Evolutionary conservation across 2,329 filamentous ascomycete genomes (phyloP).

Genomic region (Fusarium anthophilum): DNA sequence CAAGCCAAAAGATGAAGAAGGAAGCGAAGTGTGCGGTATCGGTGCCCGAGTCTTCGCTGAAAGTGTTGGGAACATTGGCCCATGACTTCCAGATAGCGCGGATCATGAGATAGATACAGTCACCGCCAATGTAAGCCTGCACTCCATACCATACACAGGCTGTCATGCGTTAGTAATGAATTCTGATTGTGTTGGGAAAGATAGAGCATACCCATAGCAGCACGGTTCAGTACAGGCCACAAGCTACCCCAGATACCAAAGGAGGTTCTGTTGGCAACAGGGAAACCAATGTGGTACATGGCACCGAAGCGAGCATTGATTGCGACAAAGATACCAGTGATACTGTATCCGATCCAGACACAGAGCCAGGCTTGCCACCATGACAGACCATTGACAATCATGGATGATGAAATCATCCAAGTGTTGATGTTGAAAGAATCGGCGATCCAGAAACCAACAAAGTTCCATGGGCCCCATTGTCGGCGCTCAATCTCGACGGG

Average conservation of each 20-base stretch:
- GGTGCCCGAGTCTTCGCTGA: conserved; percentile 72
- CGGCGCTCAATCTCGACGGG: conserved; percentile 81
- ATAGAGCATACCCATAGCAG: conserved; percentile 70
- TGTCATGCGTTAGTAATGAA: conserved; percentile 36
- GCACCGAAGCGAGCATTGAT: conserved; percentile 85
- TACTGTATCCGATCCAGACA: conserved; percentile 85
- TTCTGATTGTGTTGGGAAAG: background rate
- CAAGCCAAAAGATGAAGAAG: conserved; percentile 88
- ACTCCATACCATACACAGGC: conserved; percentile 90
- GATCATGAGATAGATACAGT: conserved; percentile 91
- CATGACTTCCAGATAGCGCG: conserved; percentile 80
- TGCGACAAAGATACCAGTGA: conserved; percentile 79
- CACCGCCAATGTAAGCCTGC: conserved; percentile 83
- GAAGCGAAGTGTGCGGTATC: conserved; percentile 79
- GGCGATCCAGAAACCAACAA: conserved; percentile 87
- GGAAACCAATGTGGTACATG: conserved; percentile 89
- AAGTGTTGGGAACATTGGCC: conserved; percentile 73
- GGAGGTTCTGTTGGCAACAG: conserved; percentile 78
- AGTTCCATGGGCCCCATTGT: conserved; percentile 89
- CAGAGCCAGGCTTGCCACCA: conserved; percentile 96
- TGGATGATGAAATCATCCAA: conserved; percentile 91
- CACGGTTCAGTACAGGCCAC: conserved; percentile 89
- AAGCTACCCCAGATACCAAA: conserved; percentile 91
- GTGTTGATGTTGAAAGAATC: conserved; percentile 91
- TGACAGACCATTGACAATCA: conserved; percentile 79